Evolutionary conservation across 331 rosid genomes (phyloP).

Genomic region (Malus hybrid): DNA sequence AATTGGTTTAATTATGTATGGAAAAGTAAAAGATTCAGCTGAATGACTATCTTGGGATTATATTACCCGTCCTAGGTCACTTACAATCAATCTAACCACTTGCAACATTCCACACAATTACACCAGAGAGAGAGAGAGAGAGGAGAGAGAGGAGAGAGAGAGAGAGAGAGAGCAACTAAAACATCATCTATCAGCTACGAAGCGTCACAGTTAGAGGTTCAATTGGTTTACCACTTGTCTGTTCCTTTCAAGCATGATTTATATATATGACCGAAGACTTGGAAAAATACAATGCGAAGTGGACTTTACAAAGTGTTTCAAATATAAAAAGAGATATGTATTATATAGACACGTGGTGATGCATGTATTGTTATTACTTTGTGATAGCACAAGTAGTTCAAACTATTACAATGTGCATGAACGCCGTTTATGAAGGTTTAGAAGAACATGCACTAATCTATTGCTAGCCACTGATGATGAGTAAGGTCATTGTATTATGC

Average conservation of each 20-base stretch:
- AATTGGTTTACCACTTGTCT: neutral
- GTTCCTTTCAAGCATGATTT: neutral
- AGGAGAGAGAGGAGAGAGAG: neutral
- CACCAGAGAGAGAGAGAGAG: neutral
- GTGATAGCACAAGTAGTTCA: no score
- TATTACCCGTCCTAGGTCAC: slow-evolving; percentile 1
- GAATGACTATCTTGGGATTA: neutral
- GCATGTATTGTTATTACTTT: no score
- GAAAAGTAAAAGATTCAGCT: neutral
- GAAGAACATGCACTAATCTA: no score
- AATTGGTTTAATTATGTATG: neutral
- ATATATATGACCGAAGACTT: neutral
- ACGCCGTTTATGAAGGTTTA: no score
- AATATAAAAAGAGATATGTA: no score
- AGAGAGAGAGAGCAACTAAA: neutral
- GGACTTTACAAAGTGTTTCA: no score
- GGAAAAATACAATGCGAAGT: neutral
- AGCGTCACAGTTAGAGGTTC: neutral
- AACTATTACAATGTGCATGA: no score
- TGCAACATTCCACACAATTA: slow-evolving; percentile 3
- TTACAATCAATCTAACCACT: neutral
- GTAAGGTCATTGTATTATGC: no score
- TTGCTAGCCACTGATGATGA: no score
- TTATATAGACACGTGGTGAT: no score
- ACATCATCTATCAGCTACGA: neutral